A percentile compares a stretch with the other conserved stretches of the same genome.
Evolutionary conservation across 1,139 yeast genomes (phyloP).

Genomic region (Suhomyces bolitotheri): DNA sequence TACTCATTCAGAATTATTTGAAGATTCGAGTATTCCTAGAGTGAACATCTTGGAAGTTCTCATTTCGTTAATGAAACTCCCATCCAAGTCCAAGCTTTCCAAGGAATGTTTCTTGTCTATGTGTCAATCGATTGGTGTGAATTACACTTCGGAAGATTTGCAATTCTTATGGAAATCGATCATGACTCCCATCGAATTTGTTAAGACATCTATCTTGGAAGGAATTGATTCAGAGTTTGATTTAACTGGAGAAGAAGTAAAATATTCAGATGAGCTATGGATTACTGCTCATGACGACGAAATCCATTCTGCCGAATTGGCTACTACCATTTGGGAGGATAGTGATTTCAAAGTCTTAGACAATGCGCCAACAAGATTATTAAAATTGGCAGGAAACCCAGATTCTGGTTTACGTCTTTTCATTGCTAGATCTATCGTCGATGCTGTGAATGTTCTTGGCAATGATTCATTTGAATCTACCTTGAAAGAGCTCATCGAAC

Average conservation of each 20-base stretch:
- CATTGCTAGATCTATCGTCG: constrained; percentile 61
- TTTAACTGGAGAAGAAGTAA: constrained; percentile 49
- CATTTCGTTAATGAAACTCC: constrained; percentile 65
- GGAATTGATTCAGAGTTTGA: constrained; percentile 87
- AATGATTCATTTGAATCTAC: constrained; percentile 31
- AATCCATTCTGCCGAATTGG: constrained; percentile 59
- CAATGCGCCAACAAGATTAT: constrained; percentile 47
- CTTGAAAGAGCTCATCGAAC: constrained; percentile 48
- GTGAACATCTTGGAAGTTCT: constrained; percentile 59
- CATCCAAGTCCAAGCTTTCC: constrained; percentile 76
- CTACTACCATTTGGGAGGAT: constrained; percentile 84
- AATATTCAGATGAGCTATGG: constrained; percentile 70
- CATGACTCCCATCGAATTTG: constrained; percentile 65
- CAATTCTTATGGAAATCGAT: constrained; percentile 57
- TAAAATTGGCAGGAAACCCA: constrained; percentile 49
- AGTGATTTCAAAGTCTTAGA: constrained; percentile 53
- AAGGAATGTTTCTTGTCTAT: constrained; percentile 80
- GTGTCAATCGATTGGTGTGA: constrained; percentile 71
- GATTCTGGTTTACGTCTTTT: constrained; percentile 71
- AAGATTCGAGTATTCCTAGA: constrained; percentile 69
- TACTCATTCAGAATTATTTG: constrained; percentile 73
- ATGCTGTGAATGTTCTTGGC: constrained; percentile 36
- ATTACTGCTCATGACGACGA: constrained; percentile 78
- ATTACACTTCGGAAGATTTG: constrained; percentile 58
- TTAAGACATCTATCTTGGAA: constrained; percentile 77